Evolutionary conservation across 2,329 filamentous ascomycete species (phyloP), one percentile per base, ranked within the genome.

Genomic region (Triangularia verruculosa): DNA sequence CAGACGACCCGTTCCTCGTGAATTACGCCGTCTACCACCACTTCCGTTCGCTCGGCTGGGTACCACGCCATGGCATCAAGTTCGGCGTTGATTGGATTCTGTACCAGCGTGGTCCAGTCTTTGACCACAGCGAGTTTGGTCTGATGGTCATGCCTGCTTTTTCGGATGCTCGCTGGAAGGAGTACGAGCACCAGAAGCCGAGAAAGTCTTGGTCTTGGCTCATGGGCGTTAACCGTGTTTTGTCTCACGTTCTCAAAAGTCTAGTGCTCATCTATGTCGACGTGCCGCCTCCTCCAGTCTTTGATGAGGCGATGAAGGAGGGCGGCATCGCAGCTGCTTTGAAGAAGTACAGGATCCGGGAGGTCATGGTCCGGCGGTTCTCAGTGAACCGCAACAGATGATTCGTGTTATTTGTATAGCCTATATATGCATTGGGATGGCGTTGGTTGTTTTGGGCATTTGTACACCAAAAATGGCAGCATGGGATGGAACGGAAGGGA

Each of bases 31-130:
- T 92, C 17, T 99, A 97, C 75, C 95, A 99, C 74, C 94, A 99
- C 74, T 99, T 97, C 78, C 89, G 95, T 39, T 96, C 93, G 0
- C 82, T 98, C 0, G 95, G 95, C 24, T 99, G 95, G 94, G 92
- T 97, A 1, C 90, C 96, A 0, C 89, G 96, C 13, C 88, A 91
- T 4, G 96, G 95, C 34, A 89, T 96, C 74, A 99, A 99, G 73
- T 99, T 99, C 71, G 92, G 91, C 22, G 91, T 93, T 9, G 95
- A 99, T 75, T 97, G 92, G 80, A 80, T 99, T n/a, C 84, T 99
- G 7, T 99, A 99, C 77, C 89, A 92, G 62, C 89, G 93, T 20
- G 95, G 95, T 0, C 95, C 95, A 0, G 94, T 95, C 0, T 98
- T 99, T 75, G 88, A 92, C 22, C 95, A 99, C 73, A 95, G 95